These are phyloP conservation scores for Sindora glabra DNA, from an alignment of 306 rosid species.

Conservation along the genomic window DNA sequence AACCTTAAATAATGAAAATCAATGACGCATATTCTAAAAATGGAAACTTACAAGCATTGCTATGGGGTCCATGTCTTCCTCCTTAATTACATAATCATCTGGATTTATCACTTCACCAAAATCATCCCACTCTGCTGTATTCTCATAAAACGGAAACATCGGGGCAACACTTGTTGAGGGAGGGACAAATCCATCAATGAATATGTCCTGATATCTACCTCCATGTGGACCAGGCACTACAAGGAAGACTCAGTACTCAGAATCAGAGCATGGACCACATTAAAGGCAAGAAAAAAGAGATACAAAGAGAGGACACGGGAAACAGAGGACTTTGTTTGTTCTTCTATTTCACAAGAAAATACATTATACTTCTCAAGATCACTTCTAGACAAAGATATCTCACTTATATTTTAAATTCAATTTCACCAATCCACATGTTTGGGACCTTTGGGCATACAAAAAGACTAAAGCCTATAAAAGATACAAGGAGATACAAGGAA, in stretches of 20 bases:
- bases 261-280: background rate
- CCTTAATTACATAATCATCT: conserved; percentile 94
- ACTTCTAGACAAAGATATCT: conserved; percentile 1
- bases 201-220: conserved; percentile 55
- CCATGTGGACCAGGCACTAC: conserved; percentile 44
- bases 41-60: conserved; percentile 48
- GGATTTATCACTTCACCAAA: conserved; percentile 97
- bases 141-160: conserved; percentile 82
- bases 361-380: background rate
- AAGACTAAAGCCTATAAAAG: too few species aligned
- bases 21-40: conserved; percentile 6
- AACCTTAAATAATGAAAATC: background rate
- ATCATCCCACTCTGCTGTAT: conserved; percentile 83
- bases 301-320: background rate
- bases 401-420: too few species aligned
- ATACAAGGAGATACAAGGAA: too few species aligned
- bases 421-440: too few species aligned
- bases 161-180: conserved; percentile 80
- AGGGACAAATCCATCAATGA: conserved; percentile 86
- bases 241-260: conserved; percentile 24
- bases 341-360: conserved; percentile 6
- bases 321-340: background rate
- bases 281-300: background rate
- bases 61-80: conserved; percentile 79
- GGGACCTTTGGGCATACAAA: too few species aligned